Conservation (phyloP, 176 grass and related monocot genomes). For the Zea mays region DNA sequence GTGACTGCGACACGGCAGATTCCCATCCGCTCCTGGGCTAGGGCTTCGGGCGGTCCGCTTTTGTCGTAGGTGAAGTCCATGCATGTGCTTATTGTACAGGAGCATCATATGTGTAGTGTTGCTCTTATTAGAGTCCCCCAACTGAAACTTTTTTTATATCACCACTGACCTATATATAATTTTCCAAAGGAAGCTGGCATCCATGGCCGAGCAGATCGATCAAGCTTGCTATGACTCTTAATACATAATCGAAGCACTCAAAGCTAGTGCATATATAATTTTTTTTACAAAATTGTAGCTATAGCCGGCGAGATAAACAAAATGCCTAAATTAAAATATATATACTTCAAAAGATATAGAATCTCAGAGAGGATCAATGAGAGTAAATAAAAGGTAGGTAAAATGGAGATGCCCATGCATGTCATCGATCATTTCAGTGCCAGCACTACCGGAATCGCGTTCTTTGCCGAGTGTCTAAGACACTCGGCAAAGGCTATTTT, state of each 20-base stretch:
- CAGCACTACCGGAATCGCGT: no score
- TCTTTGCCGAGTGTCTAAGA: no score
- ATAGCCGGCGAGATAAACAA: background rate
- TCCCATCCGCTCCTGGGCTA: conserved; percentile 27
- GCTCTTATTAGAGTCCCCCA: background rate
- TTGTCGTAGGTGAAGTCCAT: conserved; percentile 25
- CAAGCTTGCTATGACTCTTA: background rate
- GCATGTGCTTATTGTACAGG: background rate
- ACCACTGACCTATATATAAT: background rate
- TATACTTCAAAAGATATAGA: background rate
- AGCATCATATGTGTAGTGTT: background rate
- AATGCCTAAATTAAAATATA: background rate
- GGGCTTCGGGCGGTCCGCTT: conserved; percentile 31
- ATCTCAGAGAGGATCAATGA: background rate
- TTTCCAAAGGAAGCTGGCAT: background rate
- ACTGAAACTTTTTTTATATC: background rate
- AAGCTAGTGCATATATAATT: background rate
- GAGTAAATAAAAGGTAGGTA: background rate
- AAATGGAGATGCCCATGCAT: background rate
- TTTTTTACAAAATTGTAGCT: background rate
- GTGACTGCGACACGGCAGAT: conserved; percentile 37
- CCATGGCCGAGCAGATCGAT: background rate
- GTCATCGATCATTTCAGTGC: background rate
- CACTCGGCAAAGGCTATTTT: no score
- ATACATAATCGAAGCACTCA: background rate